Conservation (phyloP, 768 basidiomycete species). For the Termitomyces sp. region DNA sequence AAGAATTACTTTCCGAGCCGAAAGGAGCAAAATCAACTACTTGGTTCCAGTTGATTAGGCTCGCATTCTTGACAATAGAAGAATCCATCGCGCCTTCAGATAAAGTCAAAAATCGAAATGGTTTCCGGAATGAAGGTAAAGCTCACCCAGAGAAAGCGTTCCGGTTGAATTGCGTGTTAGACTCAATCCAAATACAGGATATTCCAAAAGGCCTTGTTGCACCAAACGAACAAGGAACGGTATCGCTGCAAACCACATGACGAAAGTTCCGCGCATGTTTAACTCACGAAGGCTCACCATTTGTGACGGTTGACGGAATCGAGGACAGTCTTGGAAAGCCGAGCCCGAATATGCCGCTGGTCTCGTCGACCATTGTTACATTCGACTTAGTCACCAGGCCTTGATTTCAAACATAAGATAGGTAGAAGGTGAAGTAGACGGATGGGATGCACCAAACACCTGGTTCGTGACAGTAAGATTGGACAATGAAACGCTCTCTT, state of each 20-base stretch:
- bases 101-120: not conserved
- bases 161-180: constrained; percentile 56
- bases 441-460: constrained; percentile 50
- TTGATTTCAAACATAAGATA: constrained; percentile 18
- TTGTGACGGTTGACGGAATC: constrained; percentile 37
- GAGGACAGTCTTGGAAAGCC: constrained; percentile 72
- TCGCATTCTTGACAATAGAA: constrained; percentile 56
- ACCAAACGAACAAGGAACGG: constrained; percentile 65
- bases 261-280: not conserved
- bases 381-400: constrained; percentile 59
- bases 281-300: constrained; percentile 30
- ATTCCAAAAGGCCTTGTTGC: constrained; percentile 57
- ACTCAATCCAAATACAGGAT: constrained; percentile 73
- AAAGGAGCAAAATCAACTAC: constrained; percentile 72
- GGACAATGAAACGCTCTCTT: constrained; percentile 54
- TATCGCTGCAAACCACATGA: constrained; percentile 38
- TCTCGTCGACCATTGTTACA: constrained; percentile 53
- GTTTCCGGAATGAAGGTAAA: not conserved
- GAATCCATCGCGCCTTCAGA: constrained; percentile 67
- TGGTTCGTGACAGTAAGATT: constrained; percentile 58
- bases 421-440: not conserved
- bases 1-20: constrained; percentile 45
- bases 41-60: constrained; percentile 64
- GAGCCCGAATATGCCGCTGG: constrained; percentile 70
- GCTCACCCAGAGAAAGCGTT: constrained; percentile 57